Base-by-base conservation (phyloP, 768 basidiomycete species). In the Boletellus emodensis region DNA sequence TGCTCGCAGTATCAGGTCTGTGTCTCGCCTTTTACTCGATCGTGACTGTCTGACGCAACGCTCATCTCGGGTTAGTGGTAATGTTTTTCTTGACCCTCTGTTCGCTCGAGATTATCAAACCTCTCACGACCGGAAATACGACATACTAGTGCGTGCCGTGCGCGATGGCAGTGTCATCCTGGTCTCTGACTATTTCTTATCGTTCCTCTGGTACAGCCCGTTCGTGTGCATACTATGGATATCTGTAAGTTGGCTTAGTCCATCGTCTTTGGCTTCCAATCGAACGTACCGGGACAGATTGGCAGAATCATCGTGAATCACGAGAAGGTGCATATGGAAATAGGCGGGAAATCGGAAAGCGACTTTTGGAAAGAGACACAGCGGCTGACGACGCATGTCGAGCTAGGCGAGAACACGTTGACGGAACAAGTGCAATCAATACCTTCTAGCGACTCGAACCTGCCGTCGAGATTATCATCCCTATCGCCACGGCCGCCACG, bases 341-440 rank as follows among this genome's bases (percentile, higher is more conserved):
- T 15, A 4, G 40, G 6, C 4, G 45, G 22, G 7, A 10, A 11
- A 14, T 36, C 3, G 2, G 45, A 39, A 0, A 40, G 37, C 32
- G 32, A 14, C 12, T 51, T 26, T 1, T 59, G 51, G 47, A 49
- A 8, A 14, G 43, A 40, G 17, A 46, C 40, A 9, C 10, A 52
- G 2, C 49, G 61, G 24, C 44, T 62, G 46, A 62, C 61, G 10
- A 53, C 60, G 30, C 50, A 40, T n/a, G 53, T 60, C 28, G 57
- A 61, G 24, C 51, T 54, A 32, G 53, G 50, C 18, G 35, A 49
- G 39, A 33, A 33, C 42, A 43, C 42, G 11, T 26, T 43, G 30
- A 32, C 17, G 11, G 30, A 17, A 20, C 30, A 30, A 8, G 8
- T 8, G 8, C 30, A 4, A 30, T 11, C 30, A 30, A 7, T 30